phyloP scores from a whole-genome alignment of 129 eudicot species.

The Dittrichia graveolens region DNA sequence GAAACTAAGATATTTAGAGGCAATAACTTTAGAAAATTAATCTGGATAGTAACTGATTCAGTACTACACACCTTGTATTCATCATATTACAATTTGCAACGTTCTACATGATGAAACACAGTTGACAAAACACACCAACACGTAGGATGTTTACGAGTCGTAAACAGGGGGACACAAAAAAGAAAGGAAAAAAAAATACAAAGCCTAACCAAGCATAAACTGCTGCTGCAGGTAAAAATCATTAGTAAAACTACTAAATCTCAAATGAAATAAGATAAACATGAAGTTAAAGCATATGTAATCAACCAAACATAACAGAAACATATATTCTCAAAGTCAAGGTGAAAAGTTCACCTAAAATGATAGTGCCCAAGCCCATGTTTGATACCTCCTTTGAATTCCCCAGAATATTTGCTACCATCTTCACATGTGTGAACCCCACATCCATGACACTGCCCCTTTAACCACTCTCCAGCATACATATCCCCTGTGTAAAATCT shows the following conservation, averaged over 20 bases:
- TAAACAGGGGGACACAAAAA: too few species aligned
- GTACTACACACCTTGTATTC: background rate
- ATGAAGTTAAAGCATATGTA: background rate
- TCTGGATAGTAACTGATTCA: background rate
- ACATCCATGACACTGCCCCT: slow-evolving; percentile 82
- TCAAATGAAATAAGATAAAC: background rate
- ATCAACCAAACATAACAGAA: background rate
- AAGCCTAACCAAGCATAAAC: background rate
- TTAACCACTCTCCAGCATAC: slow-evolving; percentile 82
- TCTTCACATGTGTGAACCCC: slow-evolving; percentile 81
- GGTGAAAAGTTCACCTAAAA: slow-evolving; percentile 60
- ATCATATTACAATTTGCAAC: background rate
- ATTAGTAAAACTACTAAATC: background rate
- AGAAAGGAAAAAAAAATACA: too few species aligned
- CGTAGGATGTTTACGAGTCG: too few species aligned
- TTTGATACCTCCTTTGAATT: slow-evolving; percentile 72
- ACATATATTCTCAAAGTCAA: background rate
- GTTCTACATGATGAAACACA: slow-evolving; percentile 11
- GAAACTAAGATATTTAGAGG: background rate
- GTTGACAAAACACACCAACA: slow-evolving; percentile 7
- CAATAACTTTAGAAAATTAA: background rate
- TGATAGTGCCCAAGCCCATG: slow-evolving; percentile 92
- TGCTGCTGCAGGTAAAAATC: background rate
- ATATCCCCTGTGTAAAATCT: slow-evolving; percentile 74
- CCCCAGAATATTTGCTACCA: slow-evolving; percentile 77